Conservation (phyloP, 352 stramenopile genomes). For the Albugo laibachii region DNA sequence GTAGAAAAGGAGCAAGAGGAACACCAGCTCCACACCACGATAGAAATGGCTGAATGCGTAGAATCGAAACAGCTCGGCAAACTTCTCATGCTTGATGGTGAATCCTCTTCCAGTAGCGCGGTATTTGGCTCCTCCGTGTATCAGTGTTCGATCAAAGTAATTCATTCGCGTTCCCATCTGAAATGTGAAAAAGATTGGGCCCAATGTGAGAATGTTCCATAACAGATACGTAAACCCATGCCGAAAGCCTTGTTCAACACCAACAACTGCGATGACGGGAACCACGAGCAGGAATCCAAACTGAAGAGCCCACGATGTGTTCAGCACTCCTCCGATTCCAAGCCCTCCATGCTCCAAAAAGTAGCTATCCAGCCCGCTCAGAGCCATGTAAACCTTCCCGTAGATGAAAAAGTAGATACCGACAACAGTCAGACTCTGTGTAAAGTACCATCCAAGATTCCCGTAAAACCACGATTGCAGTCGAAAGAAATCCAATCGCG, state of each 20-base stretch:
- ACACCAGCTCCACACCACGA: constrained; percentile 88
- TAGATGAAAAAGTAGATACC: constrained; percentile 98
- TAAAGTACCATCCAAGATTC: constrained; percentile 97
- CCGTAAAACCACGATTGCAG: constrained; percentile 97
- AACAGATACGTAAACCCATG: constrained; percentile 84
- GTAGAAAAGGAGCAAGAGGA: constrained; percentile 57
- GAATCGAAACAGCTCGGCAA: constrained; percentile 94
- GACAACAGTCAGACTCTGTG: constrained; percentile 93
- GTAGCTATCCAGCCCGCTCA: constrained; percentile 84
- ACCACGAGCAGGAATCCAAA: constrained; percentile 93
- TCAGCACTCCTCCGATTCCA: constrained; percentile 86
- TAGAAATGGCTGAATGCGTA: constrained; percentile 97
- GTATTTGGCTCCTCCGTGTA: constrained; percentile 96
- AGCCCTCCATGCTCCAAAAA: constrained; percentile 84
- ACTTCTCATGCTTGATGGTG: constrained; percentile 96
- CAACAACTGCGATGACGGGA: constrained; percentile 91
- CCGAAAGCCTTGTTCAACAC: constrained; percentile 92
- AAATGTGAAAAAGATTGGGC: constrained; percentile 98
- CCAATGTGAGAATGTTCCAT: constrained; percentile 92
- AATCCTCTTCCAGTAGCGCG: constrained; percentile 95
- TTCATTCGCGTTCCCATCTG: constrained; percentile 97
- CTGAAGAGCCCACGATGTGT: constrained; percentile 92
- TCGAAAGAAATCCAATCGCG: constrained; percentile 93
- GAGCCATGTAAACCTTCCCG: constrained; percentile 88
- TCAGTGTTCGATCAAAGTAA: constrained; percentile 96